These are phyloP conservation scores for Xylogone sp. DNA, from an alignment of 2,329 filamentous ascomycete species.

Conservation along the genomic window DNA sequence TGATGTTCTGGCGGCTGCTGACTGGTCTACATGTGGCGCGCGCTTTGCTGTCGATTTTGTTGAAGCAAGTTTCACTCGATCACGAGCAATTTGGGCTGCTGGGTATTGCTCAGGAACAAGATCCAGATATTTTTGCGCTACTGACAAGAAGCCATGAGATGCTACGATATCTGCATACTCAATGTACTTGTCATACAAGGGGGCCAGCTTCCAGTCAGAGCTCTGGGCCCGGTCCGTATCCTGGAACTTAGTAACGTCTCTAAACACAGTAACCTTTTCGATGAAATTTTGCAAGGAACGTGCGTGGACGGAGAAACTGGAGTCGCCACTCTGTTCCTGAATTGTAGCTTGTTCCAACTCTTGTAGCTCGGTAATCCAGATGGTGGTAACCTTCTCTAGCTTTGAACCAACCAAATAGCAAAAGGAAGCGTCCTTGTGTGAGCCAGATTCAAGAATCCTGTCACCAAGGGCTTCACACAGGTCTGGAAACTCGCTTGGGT, in stretches of 20 bases:
- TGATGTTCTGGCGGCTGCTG: slow-evolving; percentile 34
- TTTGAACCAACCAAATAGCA: slow-evolving; percentile 96
- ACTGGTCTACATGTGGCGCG: slow-evolving; percentile 28
- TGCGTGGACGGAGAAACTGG: slow-evolving; percentile 88
- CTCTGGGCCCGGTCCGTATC: slow-evolving; percentile 69
- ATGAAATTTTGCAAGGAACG: slow-evolving; percentile 88
- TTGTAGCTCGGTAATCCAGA: slow-evolving; percentile 88
- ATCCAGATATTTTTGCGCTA: slow-evolving; percentile 88
- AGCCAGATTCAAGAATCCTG: slow-evolving; percentile 73
- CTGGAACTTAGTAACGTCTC: slow-evolving; percentile 86
- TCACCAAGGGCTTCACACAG: slow-evolving; percentile 94
- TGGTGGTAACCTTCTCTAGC: slow-evolving; percentile 91
- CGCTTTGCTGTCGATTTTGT: slow-evolving; percentile 49
- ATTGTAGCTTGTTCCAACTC: slow-evolving; percentile 76
- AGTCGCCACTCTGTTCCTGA: slow-evolving; percentile 66
- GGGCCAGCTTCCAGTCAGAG: slow-evolving; percentile 82
- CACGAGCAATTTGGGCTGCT: slow-evolving; percentile 80
- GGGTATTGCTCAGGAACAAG: slow-evolving; percentile 81
- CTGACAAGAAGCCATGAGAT: slow-evolving; percentile 78
- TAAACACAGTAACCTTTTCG: slow-evolving; percentile 97
- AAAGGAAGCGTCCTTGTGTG: slow-evolving; percentile 88
- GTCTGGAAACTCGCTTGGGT: slow-evolving; percentile 86
- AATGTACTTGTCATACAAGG: slow-evolving; percentile 89
- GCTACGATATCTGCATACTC: slow-evolving; percentile 97
- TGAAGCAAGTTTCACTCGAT: slow-evolving; percentile 80